Conservation (phyloP, 163 green algal genomes). For the Scenedesmus sp. region DNA sequence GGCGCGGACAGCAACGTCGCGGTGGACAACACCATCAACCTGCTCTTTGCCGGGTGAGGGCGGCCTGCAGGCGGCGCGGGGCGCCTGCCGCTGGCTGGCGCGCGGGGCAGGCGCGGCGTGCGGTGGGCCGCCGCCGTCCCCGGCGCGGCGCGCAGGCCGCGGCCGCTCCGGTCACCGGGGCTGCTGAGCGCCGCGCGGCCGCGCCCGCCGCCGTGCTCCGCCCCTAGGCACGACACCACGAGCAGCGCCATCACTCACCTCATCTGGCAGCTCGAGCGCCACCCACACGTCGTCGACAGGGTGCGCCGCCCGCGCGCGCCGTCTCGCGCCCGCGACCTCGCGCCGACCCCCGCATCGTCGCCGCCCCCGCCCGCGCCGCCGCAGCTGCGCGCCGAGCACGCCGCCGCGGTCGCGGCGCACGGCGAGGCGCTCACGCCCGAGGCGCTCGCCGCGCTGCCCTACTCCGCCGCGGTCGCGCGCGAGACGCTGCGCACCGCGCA, state of each 20-base stretch:
- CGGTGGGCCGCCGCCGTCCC: too few species aligned
- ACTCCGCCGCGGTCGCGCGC: slow-evolving; percentile 20
- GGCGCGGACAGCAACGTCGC: slow-evolving; percentile 13
- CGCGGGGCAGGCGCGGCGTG: too few species aligned
- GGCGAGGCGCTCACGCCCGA: slow-evolving; percentile 3
- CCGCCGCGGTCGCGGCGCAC: slow-evolving; percentile 8
- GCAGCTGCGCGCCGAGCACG: slow-evolving; percentile 20
- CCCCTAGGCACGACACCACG: slow-evolving; percentile 27
- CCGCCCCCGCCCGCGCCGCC: too few species aligned
- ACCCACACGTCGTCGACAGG: slow-evolving; percentile 9
- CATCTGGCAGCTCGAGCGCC: background rate
- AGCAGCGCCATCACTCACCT: slow-evolving; percentile 34
- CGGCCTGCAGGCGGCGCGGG: too few species aligned
- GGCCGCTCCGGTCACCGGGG: too few species aligned
- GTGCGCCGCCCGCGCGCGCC: background rate
- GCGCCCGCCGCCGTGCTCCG: too few species aligned
- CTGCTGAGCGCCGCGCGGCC: too few species aligned
- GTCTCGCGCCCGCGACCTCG: background rate
- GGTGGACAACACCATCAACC: slow-evolving; percentile 15
- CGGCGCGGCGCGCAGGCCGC: too few species aligned
- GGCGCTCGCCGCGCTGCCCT: slow-evolving; percentile 28
- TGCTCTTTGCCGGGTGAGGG: slow-evolving; percentile 42
- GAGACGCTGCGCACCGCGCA: slow-evolving; percentile 31
- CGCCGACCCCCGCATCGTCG: too few species aligned
- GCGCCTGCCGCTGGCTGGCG: too few species aligned